These are phyloP conservation scores for Coniochaeta sp. DNA, from an alignment of 2,329 filamentous ascomycete genomes.

Conservation along the genomic window DNA sequence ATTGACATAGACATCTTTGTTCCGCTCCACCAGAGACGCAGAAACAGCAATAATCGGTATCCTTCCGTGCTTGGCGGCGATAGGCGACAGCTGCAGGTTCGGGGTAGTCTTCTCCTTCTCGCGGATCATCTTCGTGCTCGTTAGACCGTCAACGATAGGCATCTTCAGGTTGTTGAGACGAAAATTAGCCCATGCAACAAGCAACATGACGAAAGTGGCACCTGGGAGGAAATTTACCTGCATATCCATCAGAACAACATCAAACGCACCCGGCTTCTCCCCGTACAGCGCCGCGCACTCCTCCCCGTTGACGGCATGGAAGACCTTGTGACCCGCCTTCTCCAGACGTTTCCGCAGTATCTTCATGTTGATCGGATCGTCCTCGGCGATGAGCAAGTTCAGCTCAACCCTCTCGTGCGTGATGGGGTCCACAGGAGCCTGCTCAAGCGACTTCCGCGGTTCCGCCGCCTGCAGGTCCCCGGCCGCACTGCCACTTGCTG, in stretches of 20 bases:
- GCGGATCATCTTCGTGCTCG: constrained; percentile 77
- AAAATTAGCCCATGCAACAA: constrained; percentile 5
- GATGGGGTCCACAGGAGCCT: neutral
- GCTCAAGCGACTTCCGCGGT: neutral
- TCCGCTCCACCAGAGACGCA: constrained; percentile 67
- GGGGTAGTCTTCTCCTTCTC: constrained; percentile 54
- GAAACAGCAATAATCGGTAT: constrained; percentile 84
- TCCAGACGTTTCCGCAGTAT: constrained; percentile 75
- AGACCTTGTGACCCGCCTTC: constrained; percentile 64
- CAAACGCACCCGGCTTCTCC: constrained; percentile 56
- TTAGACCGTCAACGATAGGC: constrained; percentile 83
- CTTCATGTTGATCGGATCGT: constrained; percentile 80
- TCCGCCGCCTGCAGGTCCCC: neutral
- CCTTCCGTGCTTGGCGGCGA: constrained; percentile 54
- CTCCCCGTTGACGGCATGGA: constrained; percentile 73
- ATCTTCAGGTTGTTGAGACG: constrained; percentile 58
- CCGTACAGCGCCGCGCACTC: constrained; percentile 69
- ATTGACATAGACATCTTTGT: constrained; percentile 62
- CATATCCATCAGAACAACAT: constrained; percentile 88
- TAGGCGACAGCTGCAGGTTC: constrained; percentile 45
- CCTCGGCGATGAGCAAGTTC: constrained; percentile 73
- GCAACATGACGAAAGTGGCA: neutral
- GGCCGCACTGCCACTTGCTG: neutral
- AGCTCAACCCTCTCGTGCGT: constrained; percentile 21
- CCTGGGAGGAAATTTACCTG: constrained; percentile 53